Percentiles rank a stretch among this genome's conserved stretches.
Evolutionary conservation across 2,329 filamentous ascomycete genomes (phyloP).

Genomic region (Amauroascus niger): DNA sequence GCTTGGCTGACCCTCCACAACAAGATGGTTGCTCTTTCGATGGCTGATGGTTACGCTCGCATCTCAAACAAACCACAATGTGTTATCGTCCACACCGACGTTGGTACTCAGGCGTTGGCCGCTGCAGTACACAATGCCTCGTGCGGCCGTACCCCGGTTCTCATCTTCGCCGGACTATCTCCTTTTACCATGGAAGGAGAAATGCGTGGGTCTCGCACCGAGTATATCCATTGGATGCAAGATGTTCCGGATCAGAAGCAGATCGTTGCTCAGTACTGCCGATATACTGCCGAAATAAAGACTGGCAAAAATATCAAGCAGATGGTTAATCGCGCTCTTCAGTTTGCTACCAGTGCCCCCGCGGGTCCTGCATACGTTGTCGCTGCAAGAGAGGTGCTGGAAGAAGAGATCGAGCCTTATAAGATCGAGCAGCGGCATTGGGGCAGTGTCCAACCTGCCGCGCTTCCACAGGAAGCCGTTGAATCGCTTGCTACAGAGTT

Average conservation of each 20-base stretch:
- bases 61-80: slow-evolving; percentile 63
- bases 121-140: slow-evolving; percentile 73
- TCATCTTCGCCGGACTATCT: slow-evolving; percentile 69
- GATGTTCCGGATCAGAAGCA: slow-evolving; percentile 73
- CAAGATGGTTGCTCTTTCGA: slow-evolving; percentile 74
- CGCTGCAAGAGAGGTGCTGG: slow-evolving; percentile 72
- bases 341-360: slow-evolving; percentile 68
- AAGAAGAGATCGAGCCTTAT: slow-evolving; percentile 70
- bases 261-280: slow-evolving; percentile 75
- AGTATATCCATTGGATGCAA: slow-evolving; percentile 82
- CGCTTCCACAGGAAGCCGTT: slow-evolving; percentile 43
- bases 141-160: slow-evolving; percentile 60
- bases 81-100: slow-evolving; percentile 72
- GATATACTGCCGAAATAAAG: slow-evolving; percentile 74
- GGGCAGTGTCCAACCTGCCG: slow-evolving; percentile 60
- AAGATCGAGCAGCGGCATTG: slow-evolving; percentile 58
- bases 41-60: slow-evolving; percentile 72
- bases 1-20: slow-evolving; percentile 1
- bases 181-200: slow-evolving; percentile 71
- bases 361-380: slow-evolving; percentile 71
- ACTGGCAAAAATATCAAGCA: slow-evolving; percentile 79
- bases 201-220: slow-evolving; percentile 64
- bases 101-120: slow-evolving; percentile 68
- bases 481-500: slow-evolving; percentile 37
- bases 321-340: slow-evolving; percentile 73